A percentile compares a stretch with the other conserved stretches of the same genome.
These are phyloP conservation scores for Picea glauca DNA, from an alignment of 75 land plant species.

Conservation along the genomic window DNA sequence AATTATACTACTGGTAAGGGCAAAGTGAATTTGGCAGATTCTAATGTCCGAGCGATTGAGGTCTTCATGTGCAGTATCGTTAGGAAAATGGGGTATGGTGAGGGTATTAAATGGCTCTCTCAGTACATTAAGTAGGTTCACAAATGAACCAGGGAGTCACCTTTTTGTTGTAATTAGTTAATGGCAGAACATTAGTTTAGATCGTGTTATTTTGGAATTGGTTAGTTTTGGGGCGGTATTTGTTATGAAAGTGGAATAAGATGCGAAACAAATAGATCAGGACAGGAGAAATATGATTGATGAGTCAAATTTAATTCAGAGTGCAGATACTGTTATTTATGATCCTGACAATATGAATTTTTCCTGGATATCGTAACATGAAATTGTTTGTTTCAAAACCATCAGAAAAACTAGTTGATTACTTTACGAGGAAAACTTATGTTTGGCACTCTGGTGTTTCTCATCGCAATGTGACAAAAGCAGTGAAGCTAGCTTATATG, in stretches of 20 bases:
- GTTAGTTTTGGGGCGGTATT: conserved; percentile 5
- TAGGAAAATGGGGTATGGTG: conserved; percentile 83
- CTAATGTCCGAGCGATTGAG: conserved; percentile 69
- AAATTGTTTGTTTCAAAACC: conserved; percentile 10
- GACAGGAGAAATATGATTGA: not conserved
- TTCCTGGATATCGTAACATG: not conserved
- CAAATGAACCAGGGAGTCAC: not conserved
- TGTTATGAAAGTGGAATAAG: conserved; percentile 2
- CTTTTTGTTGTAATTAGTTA: not conserved
- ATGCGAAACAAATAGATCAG: not conserved
- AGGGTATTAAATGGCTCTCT: conserved; percentile 73
- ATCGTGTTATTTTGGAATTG: not conserved
- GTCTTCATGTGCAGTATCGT: conserved; percentile 90
- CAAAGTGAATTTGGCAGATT: conserved; percentile 53
- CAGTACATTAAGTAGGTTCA: conserved; percentile 65
- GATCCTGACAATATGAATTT: conserved; percentile 4
- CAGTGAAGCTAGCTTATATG: not conserved
- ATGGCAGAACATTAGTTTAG: conserved; percentile 1
- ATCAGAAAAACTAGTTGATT: not conserved
- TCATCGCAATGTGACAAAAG: not conserved
- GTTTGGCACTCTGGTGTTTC: not conserved
- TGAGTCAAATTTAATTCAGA: not conserved
- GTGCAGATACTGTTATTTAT: not conserved
- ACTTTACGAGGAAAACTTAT: not conserved
- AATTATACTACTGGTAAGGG: conserved; percentile 87